phyloP scores from a whole-genome alignment of 257 asterid species.

The Nicotiana sylvestris region DNA sequence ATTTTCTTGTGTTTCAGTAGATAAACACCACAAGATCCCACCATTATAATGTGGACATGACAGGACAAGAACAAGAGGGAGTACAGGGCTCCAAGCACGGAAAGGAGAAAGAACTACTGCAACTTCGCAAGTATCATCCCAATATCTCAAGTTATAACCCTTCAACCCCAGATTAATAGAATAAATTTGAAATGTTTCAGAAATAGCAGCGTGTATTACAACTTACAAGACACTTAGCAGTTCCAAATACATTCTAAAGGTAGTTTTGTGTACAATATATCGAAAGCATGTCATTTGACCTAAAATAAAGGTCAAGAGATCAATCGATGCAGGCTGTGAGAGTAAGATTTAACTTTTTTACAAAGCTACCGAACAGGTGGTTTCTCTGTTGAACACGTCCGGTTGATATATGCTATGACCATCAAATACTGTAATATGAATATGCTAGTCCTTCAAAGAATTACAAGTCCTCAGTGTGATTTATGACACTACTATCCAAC shows the following conservation, averaged over 20 bases:
- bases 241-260: neutral
- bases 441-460: neutral
- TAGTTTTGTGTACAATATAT: neutral
- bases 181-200: neutral
- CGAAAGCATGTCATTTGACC: neutral
- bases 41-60: neutral
- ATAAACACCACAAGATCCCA: neutral
- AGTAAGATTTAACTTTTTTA: neutral
- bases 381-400: neutral
- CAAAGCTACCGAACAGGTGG: neutral
- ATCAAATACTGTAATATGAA: neutral
- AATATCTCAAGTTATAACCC: neutral
- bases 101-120: neutral
- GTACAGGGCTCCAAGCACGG: neutral
- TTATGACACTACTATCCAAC: neutral
- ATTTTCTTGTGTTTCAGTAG: slow-evolving; percentile 1
- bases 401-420: neutral
- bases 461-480: neutral
- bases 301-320: neutral
- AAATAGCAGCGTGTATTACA: neutral
- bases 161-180: neutral
- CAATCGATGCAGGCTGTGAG: neutral
- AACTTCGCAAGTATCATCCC: neutral
- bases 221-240: neutral
- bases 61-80: neutral